Percentiles rank a stretch among this genome's conserved stretches.
Evolutionary conservation across 2,329 filamentous ascomycete genomes (phyloP).

Genomic region (Colletotrichum echinochloae): DNA sequence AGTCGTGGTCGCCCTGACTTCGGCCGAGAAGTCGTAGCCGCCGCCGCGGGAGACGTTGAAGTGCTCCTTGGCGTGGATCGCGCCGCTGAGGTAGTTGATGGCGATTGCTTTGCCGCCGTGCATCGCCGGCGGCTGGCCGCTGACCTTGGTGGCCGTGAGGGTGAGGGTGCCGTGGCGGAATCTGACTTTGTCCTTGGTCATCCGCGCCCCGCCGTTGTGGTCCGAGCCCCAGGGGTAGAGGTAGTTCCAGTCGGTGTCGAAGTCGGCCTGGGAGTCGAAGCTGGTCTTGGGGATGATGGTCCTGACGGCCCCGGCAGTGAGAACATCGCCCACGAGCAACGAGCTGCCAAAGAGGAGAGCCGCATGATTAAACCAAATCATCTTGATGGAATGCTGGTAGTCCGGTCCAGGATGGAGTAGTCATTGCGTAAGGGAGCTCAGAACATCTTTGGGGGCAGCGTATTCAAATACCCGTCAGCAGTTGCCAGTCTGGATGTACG

Average conservation of each 20-base stretch:
- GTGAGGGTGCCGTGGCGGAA: constrained; percentile 57
- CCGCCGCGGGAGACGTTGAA: constrained; percentile 53
- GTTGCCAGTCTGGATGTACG: too few relatives aligned
- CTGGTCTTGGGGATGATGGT: constrained; percentile 39
- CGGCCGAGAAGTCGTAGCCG: constrained; percentile 56
- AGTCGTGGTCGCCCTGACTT: constrained; percentile 54
- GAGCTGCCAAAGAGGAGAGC: constrained; percentile 26
- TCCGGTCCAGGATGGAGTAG: not conserved
- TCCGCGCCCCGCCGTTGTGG: constrained; percentile 69
- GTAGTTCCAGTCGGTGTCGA: constrained; percentile 61
- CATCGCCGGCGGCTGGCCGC: constrained; percentile 52
- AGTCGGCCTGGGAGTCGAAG: constrained; percentile 42
- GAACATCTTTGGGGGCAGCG: not conserved
- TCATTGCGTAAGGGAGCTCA: not conserved
- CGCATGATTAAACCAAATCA: constrained; percentile 29
- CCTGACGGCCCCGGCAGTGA: constrained; percentile 4
- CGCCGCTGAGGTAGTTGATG: constrained; percentile 66
- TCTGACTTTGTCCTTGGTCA: constrained; percentile 60
- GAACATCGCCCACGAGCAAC: constrained; percentile 34
- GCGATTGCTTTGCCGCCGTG: constrained; percentile 54
- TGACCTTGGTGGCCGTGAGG: constrained; percentile 59
- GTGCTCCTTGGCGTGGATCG: constrained; percentile 54
- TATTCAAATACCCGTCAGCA: constrained; percentile 18
- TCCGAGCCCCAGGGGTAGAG: constrained; percentile 67
- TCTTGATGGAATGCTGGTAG: not conserved